Conservation (phyloP, 805 yeast genomes). For the Metschnikowia reukaufii region DNA sequence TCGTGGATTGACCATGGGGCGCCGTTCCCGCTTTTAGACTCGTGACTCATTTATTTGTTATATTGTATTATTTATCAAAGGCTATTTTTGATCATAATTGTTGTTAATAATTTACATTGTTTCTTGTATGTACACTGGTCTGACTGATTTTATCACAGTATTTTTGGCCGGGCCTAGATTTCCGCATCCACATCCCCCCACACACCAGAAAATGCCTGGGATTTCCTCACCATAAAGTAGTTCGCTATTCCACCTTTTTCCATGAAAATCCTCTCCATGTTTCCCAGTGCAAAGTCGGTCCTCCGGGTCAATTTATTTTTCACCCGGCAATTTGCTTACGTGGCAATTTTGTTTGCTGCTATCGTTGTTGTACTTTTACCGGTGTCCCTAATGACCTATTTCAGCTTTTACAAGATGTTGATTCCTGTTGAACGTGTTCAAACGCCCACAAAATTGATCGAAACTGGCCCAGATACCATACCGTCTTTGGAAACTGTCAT, state of each 20-base stretch:
- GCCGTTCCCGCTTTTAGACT: neutral
- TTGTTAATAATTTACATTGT: neutral
- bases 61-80: neutral
- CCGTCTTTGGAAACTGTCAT: slow-evolving; percentile 7
- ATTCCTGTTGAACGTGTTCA: slow-evolving; percentile 28
- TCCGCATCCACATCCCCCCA: neutral
- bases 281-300: slow-evolving; percentile 3
- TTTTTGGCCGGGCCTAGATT: no score
- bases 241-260: neutral
- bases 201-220: neutral
- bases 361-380: slow-evolving; percentile 34
- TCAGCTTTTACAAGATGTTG: slow-evolving; percentile 33
- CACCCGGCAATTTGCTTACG: slow-evolving; percentile 18
- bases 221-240: neutral
- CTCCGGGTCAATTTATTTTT: slow-evolving; percentile 13
- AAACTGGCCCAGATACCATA: neutral
- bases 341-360: slow-evolving; percentile 19
- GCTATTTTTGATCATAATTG: neutral
- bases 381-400: slow-evolving; percentile 35
- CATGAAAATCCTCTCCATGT: neutral
- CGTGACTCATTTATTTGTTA: neutral
- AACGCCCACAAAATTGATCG: slow-evolving; percentile 14
- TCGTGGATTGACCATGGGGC: neutral
- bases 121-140: neutral
- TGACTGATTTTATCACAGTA: no score